Evolutionary conservation across 495 filamentous ascomycete species (phyloP), one percentile per base, ranked within the genome.

Genomic region (Lasiosphaeriaceae sp.): DNA sequence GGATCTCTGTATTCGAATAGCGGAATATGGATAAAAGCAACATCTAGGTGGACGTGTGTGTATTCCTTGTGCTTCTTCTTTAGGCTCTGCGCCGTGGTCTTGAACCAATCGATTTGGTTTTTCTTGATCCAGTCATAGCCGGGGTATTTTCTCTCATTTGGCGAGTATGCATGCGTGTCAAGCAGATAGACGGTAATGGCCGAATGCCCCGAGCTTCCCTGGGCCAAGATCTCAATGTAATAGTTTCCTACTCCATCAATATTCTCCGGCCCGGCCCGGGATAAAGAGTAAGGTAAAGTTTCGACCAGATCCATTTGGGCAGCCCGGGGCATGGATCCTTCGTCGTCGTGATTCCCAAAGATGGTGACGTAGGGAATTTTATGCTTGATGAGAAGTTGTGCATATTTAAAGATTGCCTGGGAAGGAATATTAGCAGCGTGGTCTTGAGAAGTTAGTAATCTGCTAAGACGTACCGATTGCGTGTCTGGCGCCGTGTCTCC

Each of bases 91-190:
- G 87, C 83, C 8, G 88, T 93, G 53, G 80, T 78, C 67, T 84
- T 85, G 76, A 97, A 98, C 94, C 94, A 98, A 46, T 87, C 83
- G 56, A 96, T 97, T 70, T 98, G 94, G 61, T 83, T 89, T 29
- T 86, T 83, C 70, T 97, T 97, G 63, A 98, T 72, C 94, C 94
- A 97, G 69, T 97, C 92, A 66, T 98, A 98, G 58, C 95, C 94
- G 37, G 71, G 72, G 71, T 84, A 96, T 50, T 90, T 82, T 23
- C 83, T 82, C 71, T 96, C 90, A 67, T 98, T 92, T 1, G 92
- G 93, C 6, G 89, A 92, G 71, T 96, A 95, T 22, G 87, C 79
- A 70, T 98, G 94, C 4, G 93, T 90, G 74, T 98, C 94, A 50
- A 98, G 85, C 55, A 98, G 78, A 71, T 96, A 98, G 34, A 98